These are phyloP conservation scores for Ampelocalamus luodianensis DNA, from an alignment of 176 grass and related monocot genomes.

Conservation along the genomic window DNA sequence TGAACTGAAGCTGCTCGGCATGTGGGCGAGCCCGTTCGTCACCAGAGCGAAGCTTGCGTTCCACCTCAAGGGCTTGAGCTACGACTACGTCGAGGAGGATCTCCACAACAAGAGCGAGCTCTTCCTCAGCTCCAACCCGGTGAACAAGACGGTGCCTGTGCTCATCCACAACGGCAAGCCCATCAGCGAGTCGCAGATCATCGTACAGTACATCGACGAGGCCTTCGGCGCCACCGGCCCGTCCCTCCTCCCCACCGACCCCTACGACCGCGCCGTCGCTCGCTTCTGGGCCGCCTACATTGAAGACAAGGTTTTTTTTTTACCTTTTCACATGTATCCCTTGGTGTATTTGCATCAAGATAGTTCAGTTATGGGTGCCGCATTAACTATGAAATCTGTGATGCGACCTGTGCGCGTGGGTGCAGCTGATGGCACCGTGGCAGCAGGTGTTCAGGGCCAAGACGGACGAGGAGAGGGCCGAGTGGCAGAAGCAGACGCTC, in stretches of 20 bases:
- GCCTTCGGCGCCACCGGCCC: slow-evolving; percentile 35
- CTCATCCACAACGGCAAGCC: slow-evolving; percentile 61
- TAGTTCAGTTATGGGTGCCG: no score
- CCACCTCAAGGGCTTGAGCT: slow-evolving; percentile 54
- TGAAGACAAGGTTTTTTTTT: slow-evolving; percentile 50
- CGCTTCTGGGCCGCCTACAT: slow-evolving; percentile 51
- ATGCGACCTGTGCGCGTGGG: no score
- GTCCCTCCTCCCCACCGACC: slow-evolving; percentile 40
- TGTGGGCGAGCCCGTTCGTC: slow-evolving; percentile 40
- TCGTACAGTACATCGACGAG: slow-evolving; percentile 69
- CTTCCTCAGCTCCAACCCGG: slow-evolving; percentile 60
- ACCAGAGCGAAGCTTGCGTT: slow-evolving; percentile 47
- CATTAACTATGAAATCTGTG: no score
- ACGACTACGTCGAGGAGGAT: slow-evolving; percentile 55
- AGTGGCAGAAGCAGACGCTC: not conserved
- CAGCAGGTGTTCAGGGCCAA: not conserved
- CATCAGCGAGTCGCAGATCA: slow-evolving; percentile 56
- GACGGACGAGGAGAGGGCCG: slow-evolving; percentile 49
- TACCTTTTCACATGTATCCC: no score
- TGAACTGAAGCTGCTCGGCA: slow-evolving; percentile 52
- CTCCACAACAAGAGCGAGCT: slow-evolving; percentile 55
- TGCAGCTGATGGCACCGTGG: no score
- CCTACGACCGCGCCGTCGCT: slow-evolving; percentile 36
- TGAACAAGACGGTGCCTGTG: slow-evolving; percentile 58
- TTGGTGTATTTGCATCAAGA: no score